These are phyloP conservation scores for Candida tetrigidarum DNA, from an alignment of 1,139 yeast species.

Conservation along the genomic window DNA sequence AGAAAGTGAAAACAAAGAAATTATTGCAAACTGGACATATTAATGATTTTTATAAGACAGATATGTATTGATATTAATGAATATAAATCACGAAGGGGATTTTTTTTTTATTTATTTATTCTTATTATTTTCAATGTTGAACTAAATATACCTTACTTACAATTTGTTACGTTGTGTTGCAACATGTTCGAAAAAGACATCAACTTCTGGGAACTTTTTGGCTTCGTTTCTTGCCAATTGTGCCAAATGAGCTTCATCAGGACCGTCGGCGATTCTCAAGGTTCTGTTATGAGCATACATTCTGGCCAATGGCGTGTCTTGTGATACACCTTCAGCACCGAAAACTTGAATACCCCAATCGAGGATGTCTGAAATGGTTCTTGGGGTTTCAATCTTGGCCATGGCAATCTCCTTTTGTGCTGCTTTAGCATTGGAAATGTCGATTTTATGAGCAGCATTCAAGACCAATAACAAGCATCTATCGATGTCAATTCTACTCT, in stretches of 20 bases:
- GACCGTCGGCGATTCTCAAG: conserved; percentile 74
- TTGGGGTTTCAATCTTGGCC: conserved; percentile 72
- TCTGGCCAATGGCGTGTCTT: conserved; percentile 64
- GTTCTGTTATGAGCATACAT: conserved; percentile 62
- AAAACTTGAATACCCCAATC: conserved; percentile 73
- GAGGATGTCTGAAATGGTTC: conserved; percentile 53
- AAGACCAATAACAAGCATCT: conserved; percentile 62
- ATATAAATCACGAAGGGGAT: background rate
- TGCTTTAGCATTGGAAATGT: conserved; percentile 55
- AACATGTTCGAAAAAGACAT: conserved; percentile 34
- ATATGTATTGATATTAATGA: conserved; percentile 43
- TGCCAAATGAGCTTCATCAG: conserved; percentile 71
- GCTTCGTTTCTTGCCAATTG: conserved; percentile 59
- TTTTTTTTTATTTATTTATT: conserved; percentile 8
- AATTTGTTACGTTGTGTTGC: conserved; percentile 31
- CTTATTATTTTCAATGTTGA: background rate
- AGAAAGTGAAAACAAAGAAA: conserved; percentile 51
- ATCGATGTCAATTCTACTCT: conserved; percentile 60
- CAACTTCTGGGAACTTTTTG: conserved; percentile 36
- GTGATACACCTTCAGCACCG: conserved; percentile 73
- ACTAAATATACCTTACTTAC: conserved; percentile 17
- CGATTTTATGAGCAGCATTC: conserved; percentile 70
- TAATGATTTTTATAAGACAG: conserved; percentile 58
- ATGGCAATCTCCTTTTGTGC: conserved; percentile 67
- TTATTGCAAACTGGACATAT: conserved; percentile 58